phyloP scores from a whole-genome alignment of 2,329 filamentous ascomycete genomes.

The Daldinia sp. region DNA sequence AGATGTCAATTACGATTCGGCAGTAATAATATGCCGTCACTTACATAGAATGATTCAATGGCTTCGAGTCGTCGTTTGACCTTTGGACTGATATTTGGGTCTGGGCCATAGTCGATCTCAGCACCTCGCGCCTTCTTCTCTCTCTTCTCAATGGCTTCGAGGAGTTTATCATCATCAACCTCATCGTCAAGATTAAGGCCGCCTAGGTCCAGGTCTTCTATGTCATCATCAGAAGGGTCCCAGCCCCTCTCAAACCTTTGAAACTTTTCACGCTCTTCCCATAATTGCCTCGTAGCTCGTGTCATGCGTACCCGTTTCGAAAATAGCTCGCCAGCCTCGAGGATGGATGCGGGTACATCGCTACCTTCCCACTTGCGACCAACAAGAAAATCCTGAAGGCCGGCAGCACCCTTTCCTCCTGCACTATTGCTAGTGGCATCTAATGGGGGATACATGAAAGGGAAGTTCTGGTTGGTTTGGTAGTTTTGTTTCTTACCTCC shows the following conservation, averaged over 20 bases:
- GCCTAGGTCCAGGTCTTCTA: constrained; percentile 53
- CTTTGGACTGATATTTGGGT: constrained; percentile 58
- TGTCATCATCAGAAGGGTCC: constrained; percentile 63
- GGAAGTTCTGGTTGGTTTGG: constrained; percentile 98
- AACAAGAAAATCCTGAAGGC: constrained; percentile 80
- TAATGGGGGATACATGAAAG: constrained; percentile 94
- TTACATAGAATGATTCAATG: constrained; percentile 86
- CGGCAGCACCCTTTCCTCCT: constrained; percentile 86
- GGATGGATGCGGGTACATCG: constrained; percentile 91
- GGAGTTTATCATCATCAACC: constrained; percentile 51
- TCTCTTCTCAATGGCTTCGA: constrained; percentile 52
- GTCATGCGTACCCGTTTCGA: constrained; percentile 90
- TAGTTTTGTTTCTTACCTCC: constrained; percentile 99
- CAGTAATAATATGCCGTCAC: constrained; percentile 48
- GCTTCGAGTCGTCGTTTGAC: constrained; percentile 74
- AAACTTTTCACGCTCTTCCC: constrained; percentile 91
- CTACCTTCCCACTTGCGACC: constrained; percentile 92
- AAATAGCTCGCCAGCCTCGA: constrained; percentile 94
- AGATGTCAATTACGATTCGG: constrained; percentile 43
- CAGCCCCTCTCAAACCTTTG: constrained; percentile 93
- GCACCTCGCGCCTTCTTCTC: constrained; percentile 53
- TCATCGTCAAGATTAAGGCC: constrained; percentile 40
- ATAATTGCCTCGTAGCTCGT: constrained; percentile 88
- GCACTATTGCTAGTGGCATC: constrained; percentile 89
- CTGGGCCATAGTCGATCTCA: constrained; percentile 60